Base-by-base conservation (phyloP, 306 rosid genomes). In the Castanea sativa region DNA sequence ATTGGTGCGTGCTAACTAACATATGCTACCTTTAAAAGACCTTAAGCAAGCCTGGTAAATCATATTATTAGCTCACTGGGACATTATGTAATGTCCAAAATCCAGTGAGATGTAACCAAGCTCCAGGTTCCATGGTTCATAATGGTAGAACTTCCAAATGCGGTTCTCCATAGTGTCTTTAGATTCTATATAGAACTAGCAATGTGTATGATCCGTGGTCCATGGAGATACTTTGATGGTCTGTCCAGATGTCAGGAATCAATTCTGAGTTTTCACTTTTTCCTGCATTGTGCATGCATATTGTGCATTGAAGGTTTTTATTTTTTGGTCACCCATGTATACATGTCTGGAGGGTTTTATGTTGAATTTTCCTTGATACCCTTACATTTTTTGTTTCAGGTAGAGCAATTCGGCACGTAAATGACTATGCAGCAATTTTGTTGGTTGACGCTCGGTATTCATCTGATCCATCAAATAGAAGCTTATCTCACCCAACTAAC, bases 401-500 rank as follows among this genome's bases (percentile, higher is more conserved):
- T 79, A 90, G 98, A 90, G 98, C 94, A 30, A 92, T 95, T 81
- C 92, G 97, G 81, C 99, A 92, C 59, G 86, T 92, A 69, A 90
- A 92, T 82, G 97, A 95, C 72, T 93, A 91, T 76, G 99, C 99
- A 59, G 93, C 99, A 70, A 86, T 93, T 78, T 76, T 91, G 84
- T 80, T 93, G 78, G 97, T 95, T 51, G 97, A 95, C 45, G 33
- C 81, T 35, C 86, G 98, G 76, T 95, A 92, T 32, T 83, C 92
- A 71, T 82, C 94, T 52, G 89, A 89, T 82, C 88, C 92, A 87
- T 87, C 93, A 6, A 88, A 88, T 75, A 57, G 85, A 77, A 87
- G 88, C 69, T 86, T 87, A 56, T 55, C 85, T 23, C 94, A 85
- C 78, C 90, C 94, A 83, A 76, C 87, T 73, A 88, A 82, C 78